These are phyloP conservation scores for Tylopilus orsonianus DNA, from an alignment of 1,284 basidiomycete species.

Conservation along the genomic window DNA sequence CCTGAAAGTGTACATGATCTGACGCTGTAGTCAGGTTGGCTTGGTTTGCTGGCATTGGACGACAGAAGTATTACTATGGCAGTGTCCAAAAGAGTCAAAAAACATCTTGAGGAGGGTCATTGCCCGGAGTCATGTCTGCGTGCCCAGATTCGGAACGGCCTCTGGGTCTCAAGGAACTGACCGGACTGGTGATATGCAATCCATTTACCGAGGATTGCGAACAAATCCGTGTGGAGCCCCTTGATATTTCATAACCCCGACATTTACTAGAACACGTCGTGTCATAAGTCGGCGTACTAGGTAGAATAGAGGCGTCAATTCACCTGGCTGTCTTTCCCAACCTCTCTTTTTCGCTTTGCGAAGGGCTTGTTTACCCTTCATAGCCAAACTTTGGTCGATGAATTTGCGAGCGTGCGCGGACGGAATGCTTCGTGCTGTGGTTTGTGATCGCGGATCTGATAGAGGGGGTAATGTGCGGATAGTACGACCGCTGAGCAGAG, in stretches of 20 bases:
- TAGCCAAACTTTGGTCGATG: slow-evolving; percentile 29
- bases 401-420: slow-evolving; percentile 31
- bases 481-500: slow-evolving; percentile 27
- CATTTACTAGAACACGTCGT: slow-evolving; percentile 21
- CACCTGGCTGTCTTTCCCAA: slow-evolving; percentile 48
- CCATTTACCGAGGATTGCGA: slow-evolving; percentile 17
- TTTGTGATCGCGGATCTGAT: slow-evolving; percentile 19
- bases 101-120: slow-evolving; percentile 11
- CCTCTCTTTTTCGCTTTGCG: slow-evolving; percentile 34
- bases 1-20: background rate
- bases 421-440: slow-evolving; percentile 31
- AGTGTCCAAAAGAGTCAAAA: slow-evolving; percentile 19
- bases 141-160: background rate
- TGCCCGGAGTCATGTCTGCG: background rate
- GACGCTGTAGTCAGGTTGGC: slow-evolving; percentile 39
- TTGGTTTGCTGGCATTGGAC: slow-evolving; percentile 67
- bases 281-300: slow-evolving; percentile 1
- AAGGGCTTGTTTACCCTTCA: slow-evolving; percentile 33
- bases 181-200: background rate
- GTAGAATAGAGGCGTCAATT: slow-evolving; percentile 1
- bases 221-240: slow-evolving; percentile 31
- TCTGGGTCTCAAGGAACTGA: background rate
- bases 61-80: slow-evolving; percentile 57
- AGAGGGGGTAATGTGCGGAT: slow-evolving; percentile 31
- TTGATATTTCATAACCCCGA: slow-evolving; percentile 31